These are phyloP conservation scores for Zygoascus ofunaensis DNA, from an alignment of 805 yeast species.

Conservation along the genomic window DNA sequence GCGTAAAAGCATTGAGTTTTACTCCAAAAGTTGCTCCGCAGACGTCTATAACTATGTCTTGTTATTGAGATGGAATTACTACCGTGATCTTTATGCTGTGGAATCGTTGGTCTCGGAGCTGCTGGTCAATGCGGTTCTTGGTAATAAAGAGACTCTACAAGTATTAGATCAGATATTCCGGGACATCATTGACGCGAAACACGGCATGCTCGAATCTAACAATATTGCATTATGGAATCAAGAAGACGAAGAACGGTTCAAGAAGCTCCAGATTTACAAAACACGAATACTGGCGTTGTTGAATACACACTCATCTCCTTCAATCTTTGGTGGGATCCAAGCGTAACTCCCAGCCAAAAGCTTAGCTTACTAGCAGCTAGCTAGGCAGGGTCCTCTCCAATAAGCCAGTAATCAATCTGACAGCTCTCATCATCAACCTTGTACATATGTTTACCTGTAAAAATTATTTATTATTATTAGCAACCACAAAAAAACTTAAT, in stretches of 20 bases:
- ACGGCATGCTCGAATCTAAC: slow-evolving; percentile 16
- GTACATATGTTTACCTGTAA: too few species aligned
- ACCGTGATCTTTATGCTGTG: slow-evolving; percentile 31
- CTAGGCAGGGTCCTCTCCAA: too few species aligned
- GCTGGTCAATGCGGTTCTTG: slow-evolving; percentile 34
- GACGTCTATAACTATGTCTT: slow-evolving; percentile 33
- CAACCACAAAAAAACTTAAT: too few species aligned
- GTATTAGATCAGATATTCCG: slow-evolving; percentile 22
- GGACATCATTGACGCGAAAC: slow-evolving; percentile 21
- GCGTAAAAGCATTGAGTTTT: slow-evolving; percentile 30
- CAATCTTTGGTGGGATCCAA: too few species aligned
- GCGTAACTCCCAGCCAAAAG: too few species aligned
- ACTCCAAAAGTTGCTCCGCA: slow-evolving; percentile 31
- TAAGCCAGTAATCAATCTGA: too few species aligned
- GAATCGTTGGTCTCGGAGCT: slow-evolving; percentile 32
- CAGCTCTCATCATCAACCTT: too few species aligned
- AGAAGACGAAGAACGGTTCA: slow-evolving; percentile 21
- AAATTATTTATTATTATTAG: too few species aligned
- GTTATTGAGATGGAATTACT: slow-evolving; percentile 32
- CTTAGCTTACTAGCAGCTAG: too few species aligned
- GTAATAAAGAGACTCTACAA: slow-evolving; percentile 28
- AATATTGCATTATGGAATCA: slow-evolving; percentile 24
- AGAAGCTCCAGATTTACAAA: slow-evolving; percentile 19
- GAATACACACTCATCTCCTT: not conserved
- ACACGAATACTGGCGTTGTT: not conserved